Evolutionary conservation across 805 yeast genomes (phyloP), one percentile per base, ranked within the genome.

Genomic region (Candida michaelii): DNA sequence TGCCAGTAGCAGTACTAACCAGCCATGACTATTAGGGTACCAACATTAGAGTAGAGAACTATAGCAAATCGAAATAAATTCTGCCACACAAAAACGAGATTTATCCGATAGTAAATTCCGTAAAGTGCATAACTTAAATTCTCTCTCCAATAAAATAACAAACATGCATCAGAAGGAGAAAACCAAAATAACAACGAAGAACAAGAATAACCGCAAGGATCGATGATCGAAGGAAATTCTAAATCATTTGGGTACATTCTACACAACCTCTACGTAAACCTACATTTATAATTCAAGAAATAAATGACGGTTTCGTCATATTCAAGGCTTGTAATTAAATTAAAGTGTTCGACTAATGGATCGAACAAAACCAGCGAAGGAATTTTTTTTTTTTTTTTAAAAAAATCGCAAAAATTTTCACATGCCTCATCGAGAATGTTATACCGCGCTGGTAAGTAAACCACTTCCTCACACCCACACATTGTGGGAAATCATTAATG

Each of bases 291-390:
- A 25, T 25, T 7, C 13, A 7, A 25, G 5, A 21, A 8, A 27
- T n/a, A 27, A 27, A 6, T 34, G 29, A 19, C 23, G 8, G 8
- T 21, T 6, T 21, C 23, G 14, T 34, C 27, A 34, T 24, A 19
- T 13, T 5, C 13, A 23, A 18, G 37, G 37, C 37, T 34, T 24
- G 13, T 7, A 34, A 14, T 24, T 24, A 34, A 34, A 21, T 6
- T 16, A 23, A 24, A 34, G 19, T 5, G 15, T 31, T 31, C 35
- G 24, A 31, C 15, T 31, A 30, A 15, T 15, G 16, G 13, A 16
- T 30, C 33, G 33, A 30, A 30, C 21, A 31, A 31, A 31, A 31
- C 35, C 35, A 31, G 15, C 35, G 35, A 31, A 12, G 25, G 35
- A 18, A 31, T 25, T n/a, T n/a, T n/a, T n/a, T n/a, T n/a, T n/a